Evolutionary conservation across 805 yeast species (phyloP).

Genomic region (Yarrowia osloensis): DNA sequence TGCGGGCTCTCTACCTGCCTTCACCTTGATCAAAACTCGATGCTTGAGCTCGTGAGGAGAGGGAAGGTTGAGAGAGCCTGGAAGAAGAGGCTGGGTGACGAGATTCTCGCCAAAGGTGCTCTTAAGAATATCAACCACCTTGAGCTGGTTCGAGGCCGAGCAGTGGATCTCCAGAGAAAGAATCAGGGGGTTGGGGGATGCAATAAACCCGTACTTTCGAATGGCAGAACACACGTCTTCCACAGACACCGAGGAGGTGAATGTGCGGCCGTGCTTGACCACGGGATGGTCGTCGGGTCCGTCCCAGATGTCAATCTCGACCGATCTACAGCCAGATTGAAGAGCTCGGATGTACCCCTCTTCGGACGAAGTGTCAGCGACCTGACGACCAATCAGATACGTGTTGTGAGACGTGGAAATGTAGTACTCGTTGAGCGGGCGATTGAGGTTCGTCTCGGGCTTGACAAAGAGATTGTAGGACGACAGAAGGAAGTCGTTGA

Average conservation of each 20-base stretch:
- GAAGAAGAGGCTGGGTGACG: constrained; percentile 47
- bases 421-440: constrained; percentile 81
- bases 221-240: constrained; percentile 70
- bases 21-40: constrained; percentile 74
- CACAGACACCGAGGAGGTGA: constrained; percentile 73
- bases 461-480: constrained; percentile 33
- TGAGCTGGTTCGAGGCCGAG: constrained; percentile 62
- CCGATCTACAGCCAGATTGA: constrained; percentile 89
- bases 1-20: constrained; percentile 48
- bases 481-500: constrained; percentile 46
- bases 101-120: constrained; percentile 63
- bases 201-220: constrained; percentile 82
- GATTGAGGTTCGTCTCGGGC: constrained; percentile 48
- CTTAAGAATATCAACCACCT: constrained; percentile 54
- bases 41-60: constrained; percentile 74
- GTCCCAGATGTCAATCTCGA: constrained; percentile 98
- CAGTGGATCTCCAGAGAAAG: constrained; percentile 87
- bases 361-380: constrained; percentile 82
- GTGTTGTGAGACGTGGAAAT: constrained; percentile 96
- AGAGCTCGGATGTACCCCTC: constrained; percentile 86
- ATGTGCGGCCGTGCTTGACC: constrained; percentile 85
- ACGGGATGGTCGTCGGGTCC: constrained; percentile 69
- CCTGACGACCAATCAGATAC: constrained; percentile 82
- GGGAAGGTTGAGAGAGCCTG: constrained; percentile 51
- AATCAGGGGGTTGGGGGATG: constrained; percentile 82